Evolutionary conservation across 2,329 filamentous ascomycete species (phyloP).

Genomic region (Tothia fuscella): DNA sequence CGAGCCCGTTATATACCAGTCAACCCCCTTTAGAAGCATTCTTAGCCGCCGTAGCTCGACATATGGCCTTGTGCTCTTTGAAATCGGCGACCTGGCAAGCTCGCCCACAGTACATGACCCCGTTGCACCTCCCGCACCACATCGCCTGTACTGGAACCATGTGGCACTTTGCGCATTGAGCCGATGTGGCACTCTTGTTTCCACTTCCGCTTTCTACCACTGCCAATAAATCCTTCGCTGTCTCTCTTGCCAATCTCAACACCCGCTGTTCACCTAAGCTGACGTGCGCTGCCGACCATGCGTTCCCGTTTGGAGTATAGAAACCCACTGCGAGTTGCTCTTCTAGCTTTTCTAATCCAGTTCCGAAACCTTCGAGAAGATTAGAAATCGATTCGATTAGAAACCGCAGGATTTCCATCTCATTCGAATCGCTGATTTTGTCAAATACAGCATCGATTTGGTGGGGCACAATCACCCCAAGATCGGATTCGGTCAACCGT

Average conservation of each 20-base stretch:
- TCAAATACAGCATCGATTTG: neutral
- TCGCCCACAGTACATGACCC: slow-evolving; percentile 1
- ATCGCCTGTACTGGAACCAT: neutral
- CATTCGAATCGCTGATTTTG: slow-evolving; percentile 3
- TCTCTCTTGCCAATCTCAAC: slow-evolving; percentile 2
- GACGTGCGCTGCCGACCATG: slow-evolving; percentile 3
- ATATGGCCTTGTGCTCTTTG: slow-evolving; percentile 4
- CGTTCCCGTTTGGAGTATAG: neutral
- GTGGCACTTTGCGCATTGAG: neutral
- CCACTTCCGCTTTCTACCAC: slow-evolving; percentile 1
- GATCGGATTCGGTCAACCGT: slow-evolving; percentile 1
- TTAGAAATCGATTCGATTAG: neutral
- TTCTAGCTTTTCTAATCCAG: neutral
- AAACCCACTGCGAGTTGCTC: neutral
- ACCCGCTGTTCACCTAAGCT: slow-evolving; percentile 4
- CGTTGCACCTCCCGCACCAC: slow-evolving; percentile 1
- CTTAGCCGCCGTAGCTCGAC: neutral
- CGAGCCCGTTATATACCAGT: no score
- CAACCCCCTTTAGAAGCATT: slow-evolving; percentile 1
- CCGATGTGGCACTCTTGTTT: neutral
- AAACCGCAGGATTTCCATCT: neutral
- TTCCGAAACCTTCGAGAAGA: slow-evolving; percentile 3
- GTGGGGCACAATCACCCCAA: neutral
- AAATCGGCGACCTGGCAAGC: slow-evolving; percentile 1
- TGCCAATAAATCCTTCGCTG: slow-evolving; percentile 2